A percentile compares a stretch with the other conserved stretches of the same genome.
These are phyloP conservation scores for Boletus rubroflammeus DNA, from an alignment of 768 basidiomycete species.

Conservation along the genomic window DNA sequence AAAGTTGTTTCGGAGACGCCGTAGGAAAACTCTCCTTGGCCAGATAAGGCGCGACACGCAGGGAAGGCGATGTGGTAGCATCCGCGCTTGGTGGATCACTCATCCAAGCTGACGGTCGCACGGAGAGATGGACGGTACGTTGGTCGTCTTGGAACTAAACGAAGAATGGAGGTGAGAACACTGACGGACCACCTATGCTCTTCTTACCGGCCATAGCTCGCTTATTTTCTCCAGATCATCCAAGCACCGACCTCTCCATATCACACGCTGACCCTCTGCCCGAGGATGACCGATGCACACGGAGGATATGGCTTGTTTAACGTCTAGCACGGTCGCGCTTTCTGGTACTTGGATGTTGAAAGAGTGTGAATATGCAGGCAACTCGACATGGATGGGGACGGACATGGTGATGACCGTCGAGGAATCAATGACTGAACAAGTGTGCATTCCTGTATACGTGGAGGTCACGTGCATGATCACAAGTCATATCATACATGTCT, in stretches of 20 bases:
- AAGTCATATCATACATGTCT: neutral
- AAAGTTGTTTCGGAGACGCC: neutral
- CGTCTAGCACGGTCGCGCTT: conserved; percentile 50
- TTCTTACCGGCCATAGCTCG: conserved; percentile 66
- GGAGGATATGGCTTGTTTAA: conserved; percentile 63
- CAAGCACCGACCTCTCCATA: conserved; percentile 70
- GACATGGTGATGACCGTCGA: conserved; percentile 20
- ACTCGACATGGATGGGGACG: conserved; percentile 57
- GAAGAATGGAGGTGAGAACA: conserved; percentile 3
- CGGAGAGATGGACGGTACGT: conserved; percentile 67
- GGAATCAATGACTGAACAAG: neutral
- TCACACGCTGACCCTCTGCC: conserved; percentile 69
- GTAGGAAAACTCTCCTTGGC: neutral
- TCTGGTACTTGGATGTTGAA: conserved; percentile 52
- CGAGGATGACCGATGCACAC: conserved; percentile 62
- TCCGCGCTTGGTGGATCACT: conserved; percentile 43
- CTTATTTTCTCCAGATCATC: conserved; percentile 60
- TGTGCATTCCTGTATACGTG: conserved; percentile 21
- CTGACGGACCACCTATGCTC: neutral
- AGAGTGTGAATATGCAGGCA: conserved; percentile 71
- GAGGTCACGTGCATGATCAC: conserved; percentile 28
- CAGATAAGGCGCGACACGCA: neutral
- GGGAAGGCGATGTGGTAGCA: conserved; percentile 12
- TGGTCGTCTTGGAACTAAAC: conserved; percentile 52
- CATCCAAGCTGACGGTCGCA: conserved; percentile 78